Conservation (phyloP, 2,329 filamentous ascomycete genomes). For the Chaetothyriales sp. region DNA sequence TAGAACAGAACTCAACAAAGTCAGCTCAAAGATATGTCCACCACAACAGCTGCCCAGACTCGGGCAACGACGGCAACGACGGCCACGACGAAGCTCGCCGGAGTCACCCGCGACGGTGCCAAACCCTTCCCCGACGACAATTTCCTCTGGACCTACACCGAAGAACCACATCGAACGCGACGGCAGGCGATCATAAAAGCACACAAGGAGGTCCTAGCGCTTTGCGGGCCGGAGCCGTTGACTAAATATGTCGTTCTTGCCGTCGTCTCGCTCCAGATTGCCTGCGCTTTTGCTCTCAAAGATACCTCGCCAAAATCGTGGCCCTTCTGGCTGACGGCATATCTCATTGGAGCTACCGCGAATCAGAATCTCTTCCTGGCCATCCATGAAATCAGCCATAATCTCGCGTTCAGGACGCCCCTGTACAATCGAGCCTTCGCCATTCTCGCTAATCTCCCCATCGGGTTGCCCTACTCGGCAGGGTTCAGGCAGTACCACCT, state of each 20-base stretch:
- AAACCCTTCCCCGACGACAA: slow-evolving; percentile 30
- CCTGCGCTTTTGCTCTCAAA: slow-evolving; percentile 61
- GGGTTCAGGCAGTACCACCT: slow-evolving; percentile 96
- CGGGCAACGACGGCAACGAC: too few relatives aligned
- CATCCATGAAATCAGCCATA: slow-evolving; percentile 98
- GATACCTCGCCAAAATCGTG: slow-evolving; percentile 66
- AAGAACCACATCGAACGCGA: slow-evolving; percentile 86
- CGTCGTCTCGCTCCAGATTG: slow-evolving; percentile 69
- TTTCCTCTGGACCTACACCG: slow-evolving; percentile 98
- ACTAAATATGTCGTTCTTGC: slow-evolving; percentile 82
- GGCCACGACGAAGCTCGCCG: not conserved
- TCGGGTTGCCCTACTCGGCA: slow-evolving; percentile 88
- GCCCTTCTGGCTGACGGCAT: slow-evolving; percentile 73
- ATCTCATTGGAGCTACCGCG: slow-evolving; percentile 80
- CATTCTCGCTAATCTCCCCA: slow-evolving; percentile 87
- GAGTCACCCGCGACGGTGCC: slow-evolving; percentile 2
- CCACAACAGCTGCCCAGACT: too few relatives aligned
- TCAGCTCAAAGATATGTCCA: too few relatives aligned
- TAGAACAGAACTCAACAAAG: not conserved
- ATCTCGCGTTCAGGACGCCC: slow-evolving; percentile 75
- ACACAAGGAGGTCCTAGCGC: slow-evolving; percentile 92
- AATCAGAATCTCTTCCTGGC: slow-evolving; percentile 98
- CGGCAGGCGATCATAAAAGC: slow-evolving; percentile 93
- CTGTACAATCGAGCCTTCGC: slow-evolving; percentile 71
- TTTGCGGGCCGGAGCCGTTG: slow-evolving; percentile 87